Base-by-base conservation (phyloP, 2,329 filamentous ascomycete species). In the Juglanconis juglandina region DNA sequence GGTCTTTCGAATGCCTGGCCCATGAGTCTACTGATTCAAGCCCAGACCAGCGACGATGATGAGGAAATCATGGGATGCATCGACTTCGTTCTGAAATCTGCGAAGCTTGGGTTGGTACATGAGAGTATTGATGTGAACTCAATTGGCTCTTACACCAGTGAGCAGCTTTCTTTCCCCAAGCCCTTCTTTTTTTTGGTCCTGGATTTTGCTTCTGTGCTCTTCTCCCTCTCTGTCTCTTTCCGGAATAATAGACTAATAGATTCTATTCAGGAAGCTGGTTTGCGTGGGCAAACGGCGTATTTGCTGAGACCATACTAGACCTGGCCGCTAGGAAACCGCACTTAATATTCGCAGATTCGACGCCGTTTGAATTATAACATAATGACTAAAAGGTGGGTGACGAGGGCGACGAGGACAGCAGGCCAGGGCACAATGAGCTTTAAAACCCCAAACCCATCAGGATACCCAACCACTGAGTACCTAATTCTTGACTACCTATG, bases 1-100 rank as follows among this genome's bases (percentile, higher is more conserved):
- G 95, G 95, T 0, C 77, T 96, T n/a, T 79, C 85, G 68, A 91
- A 96, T 66, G 95, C 94, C 7, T 99, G 95, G 95, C 95, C 95
- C 0, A 98, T 99, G 92, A 95, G 91, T 71, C 78, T 97, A 64
- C 81, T 99, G 8, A 85, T 97, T 24, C 93, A 97, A 74, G 92
- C 91, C 3, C 92, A 95, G 82, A 99, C 95, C 0, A 89, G 87
- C 5, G 83, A 94, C 54, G 81, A 93, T 60, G 93, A 96, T 63
- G 79, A 81, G 0, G 95, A 99, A 76, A 98, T 99, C 65, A 78
- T 75, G 62, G 81, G 84, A 53, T 90, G 89, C 64, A 74, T 99
- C 33, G 78, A 86, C 7, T 73, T 88, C 37, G 95, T 99, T 44
- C 86, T 95, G 62, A 81, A 86, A 62, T 89, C 89, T 1, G 90